A percentile compares a stretch with the other conserved stretches of the same genome.
Evolutionary conservation across 169 alveolate genomes (phyloP).

Genomic region (Besnoitia besnoiti): DNA sequence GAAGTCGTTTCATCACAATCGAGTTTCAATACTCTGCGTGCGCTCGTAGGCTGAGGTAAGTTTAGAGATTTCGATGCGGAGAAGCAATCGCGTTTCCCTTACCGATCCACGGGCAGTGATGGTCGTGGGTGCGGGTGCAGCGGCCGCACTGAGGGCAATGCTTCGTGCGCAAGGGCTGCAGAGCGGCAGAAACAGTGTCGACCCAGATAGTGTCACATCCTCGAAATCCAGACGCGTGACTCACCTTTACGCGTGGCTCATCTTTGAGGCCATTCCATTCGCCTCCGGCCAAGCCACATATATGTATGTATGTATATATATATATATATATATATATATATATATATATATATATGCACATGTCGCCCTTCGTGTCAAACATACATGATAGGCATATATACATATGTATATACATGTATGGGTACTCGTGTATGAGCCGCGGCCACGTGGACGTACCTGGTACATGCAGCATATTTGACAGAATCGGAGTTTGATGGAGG

Average conservation of each 20-base stretch:
- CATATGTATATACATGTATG: not conserved
- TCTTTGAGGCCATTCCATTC: too few species aligned
- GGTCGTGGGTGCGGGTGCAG: constrained; percentile 89
- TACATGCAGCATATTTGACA: constrained; percentile 82
- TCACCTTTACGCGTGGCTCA: too few species aligned
- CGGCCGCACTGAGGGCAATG: constrained; percentile 88
- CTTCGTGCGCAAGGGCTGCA: constrained; percentile 82
- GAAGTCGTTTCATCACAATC: too few species aligned
- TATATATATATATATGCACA: not conserved
- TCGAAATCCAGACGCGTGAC: too few species aligned
- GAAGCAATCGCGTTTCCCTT: not conserved
- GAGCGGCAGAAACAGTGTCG: not conserved
- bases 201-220: too few species aligned
- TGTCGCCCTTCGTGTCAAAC: not conserved
- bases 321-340: not conserved
- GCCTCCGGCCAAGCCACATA: too few species aligned
- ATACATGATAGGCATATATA: not conserved
- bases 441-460: constrained; percentile 56
- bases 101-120: constrained; percentile 93
- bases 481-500: constrained; percentile 70
- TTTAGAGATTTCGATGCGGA: too few species aligned
- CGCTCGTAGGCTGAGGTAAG: too few species aligned
- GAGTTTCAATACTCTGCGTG: too few species aligned
- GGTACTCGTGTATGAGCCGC: not conserved
- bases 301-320: not conserved